phyloP scores from a whole-genome alignment of 2,329 filamentous ascomycete species.

The Fusarium globosum region DNA sequence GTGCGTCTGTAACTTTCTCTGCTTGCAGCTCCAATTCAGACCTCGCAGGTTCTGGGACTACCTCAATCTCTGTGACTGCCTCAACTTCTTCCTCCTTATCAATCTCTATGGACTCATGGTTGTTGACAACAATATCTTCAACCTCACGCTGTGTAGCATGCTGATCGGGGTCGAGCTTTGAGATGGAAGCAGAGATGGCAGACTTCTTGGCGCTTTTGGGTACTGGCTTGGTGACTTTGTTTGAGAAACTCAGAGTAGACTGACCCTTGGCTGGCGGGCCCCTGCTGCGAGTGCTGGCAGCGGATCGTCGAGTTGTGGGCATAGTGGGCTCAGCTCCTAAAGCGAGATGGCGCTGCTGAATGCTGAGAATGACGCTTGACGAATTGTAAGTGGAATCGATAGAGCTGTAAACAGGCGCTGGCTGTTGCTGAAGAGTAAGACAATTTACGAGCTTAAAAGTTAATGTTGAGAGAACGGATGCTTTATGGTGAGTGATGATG shows the following conservation, averaged over 20 bases:
- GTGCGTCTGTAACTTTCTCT: constrained; percentile 71
- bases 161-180: constrained; percentile 49
- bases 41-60: constrained; percentile 53
- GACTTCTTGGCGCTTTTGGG: constrained; percentile 61
- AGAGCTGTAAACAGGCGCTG: background rate
- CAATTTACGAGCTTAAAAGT: background rate
- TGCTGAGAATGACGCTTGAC: constrained; percentile 4
- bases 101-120: constrained; percentile 35
- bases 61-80: constrained; percentile 24
- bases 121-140: constrained; percentile 30
- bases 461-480: background rate
- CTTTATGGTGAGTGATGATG: constrained; percentile 12
- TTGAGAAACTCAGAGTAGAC: constrained; percentile 66
- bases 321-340: constrained; percentile 49
- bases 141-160: constrained; percentile 31
- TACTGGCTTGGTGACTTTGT: constrained; percentile 65
- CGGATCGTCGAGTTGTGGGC: constrained; percentile 63
- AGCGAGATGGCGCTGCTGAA: constrained; percentile 4
- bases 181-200: constrained; percentile 49
- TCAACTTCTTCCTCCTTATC: constrained; percentile 38
- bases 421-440: background rate
- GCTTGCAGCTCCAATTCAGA: constrained; percentile 68
- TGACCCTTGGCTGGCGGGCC: constrained; percentile 58
- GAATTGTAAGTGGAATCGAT: background rate
- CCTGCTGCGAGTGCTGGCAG: constrained; percentile 52